Evolutionary conservation across 768 basidiomycete species (phyloP).

Genomic region (Ramaria sp.): DNA sequence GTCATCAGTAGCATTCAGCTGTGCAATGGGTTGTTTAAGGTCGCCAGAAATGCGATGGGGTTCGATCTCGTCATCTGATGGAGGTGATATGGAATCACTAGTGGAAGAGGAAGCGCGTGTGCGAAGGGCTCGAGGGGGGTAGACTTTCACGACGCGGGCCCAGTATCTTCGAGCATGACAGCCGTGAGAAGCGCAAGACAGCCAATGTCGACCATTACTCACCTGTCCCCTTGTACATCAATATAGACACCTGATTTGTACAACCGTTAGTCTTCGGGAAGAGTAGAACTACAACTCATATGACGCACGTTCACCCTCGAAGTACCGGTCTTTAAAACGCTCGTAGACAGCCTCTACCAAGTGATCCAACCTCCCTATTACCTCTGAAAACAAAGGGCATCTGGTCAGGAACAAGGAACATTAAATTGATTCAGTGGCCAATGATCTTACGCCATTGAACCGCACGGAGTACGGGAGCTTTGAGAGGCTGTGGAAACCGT

Average conservation of each 20-base stretch:
- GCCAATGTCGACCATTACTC: constrained; percentile 17
- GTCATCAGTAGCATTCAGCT: constrained; percentile 62
- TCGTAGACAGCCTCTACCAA: constrained; percentile 92
- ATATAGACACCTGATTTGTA: constrained; percentile 63
- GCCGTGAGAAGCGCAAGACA: background rate
- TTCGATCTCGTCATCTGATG: constrained; percentile 32
- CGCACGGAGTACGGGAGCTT: constrained; percentile 79
- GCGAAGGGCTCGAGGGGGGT: constrained; percentile 47
- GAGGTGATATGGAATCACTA: constrained; percentile 26
- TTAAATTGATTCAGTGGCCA: constrained; percentile 7
- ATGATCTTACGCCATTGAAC: constrained; percentile 90
- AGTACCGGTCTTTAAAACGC: constrained; percentile 94
- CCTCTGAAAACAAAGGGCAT: constrained; percentile 46
- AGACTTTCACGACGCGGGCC: constrained; percentile 69
- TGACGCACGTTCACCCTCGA: constrained; percentile 75
- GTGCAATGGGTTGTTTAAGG: constrained; percentile 63
- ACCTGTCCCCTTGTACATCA: constrained; percentile 84
- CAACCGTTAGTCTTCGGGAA: constrained; percentile 7
- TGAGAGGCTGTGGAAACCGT: constrained; percentile 86
- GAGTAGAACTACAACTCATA: background rate
- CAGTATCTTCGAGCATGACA: constrained; percentile 47
- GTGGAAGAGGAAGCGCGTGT: constrained; percentile 20
- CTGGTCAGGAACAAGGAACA: constrained; percentile 11
- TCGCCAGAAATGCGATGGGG: constrained; percentile 67
- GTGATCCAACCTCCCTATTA: constrained; percentile 91